These are phyloP conservation scores for Excoecaria cochinchinensis DNA, from an alignment of 345 rosid genomes.

Conservation along the genomic window DNA sequence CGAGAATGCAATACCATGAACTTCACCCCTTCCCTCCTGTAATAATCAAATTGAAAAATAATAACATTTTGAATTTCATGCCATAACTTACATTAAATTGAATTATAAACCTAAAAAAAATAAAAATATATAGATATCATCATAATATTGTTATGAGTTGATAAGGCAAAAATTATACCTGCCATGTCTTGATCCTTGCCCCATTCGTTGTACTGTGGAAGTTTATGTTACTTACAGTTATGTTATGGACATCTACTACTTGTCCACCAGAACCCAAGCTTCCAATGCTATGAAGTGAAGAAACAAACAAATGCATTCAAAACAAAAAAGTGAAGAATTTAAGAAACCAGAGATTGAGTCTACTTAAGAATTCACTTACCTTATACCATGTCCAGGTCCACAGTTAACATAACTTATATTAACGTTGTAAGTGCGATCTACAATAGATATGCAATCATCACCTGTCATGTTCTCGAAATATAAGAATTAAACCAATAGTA, in stretches of 20 bases:
- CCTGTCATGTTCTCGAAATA: slow-evolving; percentile 16
- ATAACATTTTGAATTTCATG: too few species aligned
- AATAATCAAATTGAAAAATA: neutral
- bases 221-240: slow-evolving; percentile 17
- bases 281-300: slow-evolving; percentile 28
- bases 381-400: slow-evolving; percentile 54
- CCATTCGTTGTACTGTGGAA: slow-evolving; percentile 37
- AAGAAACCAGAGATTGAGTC: neutral
- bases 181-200: slow-evolving; percentile 42
- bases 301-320: too few species aligned
- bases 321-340: too few species aligned
- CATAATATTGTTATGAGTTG: too few species aligned
- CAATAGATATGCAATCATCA: slow-evolving; percentile 46
- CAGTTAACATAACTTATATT: slow-evolving; percentile 27
- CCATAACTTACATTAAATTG: too few species aligned
- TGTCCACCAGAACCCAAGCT: slow-evolving; percentile 42
- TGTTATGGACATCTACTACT: slow-evolving; percentile 26
- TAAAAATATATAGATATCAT: too few species aligned
- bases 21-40: slow-evolving; percentile 28
- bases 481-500: too few species aligned
- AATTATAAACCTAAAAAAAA: too few species aligned
- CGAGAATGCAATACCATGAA: slow-evolving; percentile 26
- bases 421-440: slow-evolving; percentile 31
- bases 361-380: slow-evolving; percentile 20
- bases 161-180: slow-evolving; percentile 8